Percentiles rank a stretch among this genome's conserved stretches.
These are phyloP conservation scores for Wallemia mellicola DNA, from an alignment of 1,284 basidiomycete species.

Conservation along the genomic window DNA sequence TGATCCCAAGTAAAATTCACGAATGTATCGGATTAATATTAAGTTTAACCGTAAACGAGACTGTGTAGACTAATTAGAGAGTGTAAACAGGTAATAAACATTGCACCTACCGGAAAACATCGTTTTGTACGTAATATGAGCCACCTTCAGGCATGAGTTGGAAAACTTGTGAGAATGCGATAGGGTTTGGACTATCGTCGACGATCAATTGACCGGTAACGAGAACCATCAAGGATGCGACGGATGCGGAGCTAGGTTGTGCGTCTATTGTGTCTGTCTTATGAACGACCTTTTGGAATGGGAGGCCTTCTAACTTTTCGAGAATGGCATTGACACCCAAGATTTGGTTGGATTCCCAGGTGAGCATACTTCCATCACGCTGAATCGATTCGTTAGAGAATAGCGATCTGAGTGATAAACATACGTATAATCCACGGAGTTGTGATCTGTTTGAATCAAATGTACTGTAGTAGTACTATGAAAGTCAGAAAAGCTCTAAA, in stretches of 20 bases:
- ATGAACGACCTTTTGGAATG: constrained; percentile 57
- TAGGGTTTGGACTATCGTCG: constrained; percentile 42
- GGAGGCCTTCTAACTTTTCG: constrained; percentile 60
- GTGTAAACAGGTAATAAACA: neutral
- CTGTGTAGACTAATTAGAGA: neutral
- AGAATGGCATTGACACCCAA: constrained; percentile 31
- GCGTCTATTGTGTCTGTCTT: constrained; percentile 57
- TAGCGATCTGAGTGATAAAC: constrained; percentile 11
- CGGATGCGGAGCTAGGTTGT: constrained; percentile 41
- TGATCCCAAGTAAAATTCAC: neutral
- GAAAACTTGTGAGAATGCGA: constrained; percentile 73
- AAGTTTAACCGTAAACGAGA: constrained; percentile 1
- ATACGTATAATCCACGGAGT: constrained; percentile 39
- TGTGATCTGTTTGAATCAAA: constrained; percentile 31
- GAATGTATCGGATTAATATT: no score
- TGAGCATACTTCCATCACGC: constrained; percentile 63
- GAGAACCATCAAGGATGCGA: constrained; percentile 45
- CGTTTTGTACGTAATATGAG: constrained; percentile 68
- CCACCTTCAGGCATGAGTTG: constrained; percentile 49
- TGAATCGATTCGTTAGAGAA: constrained; percentile 13
- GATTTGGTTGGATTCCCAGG: constrained; percentile 42
- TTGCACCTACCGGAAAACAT: constrained; percentile 35
- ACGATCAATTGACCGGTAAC: constrained; percentile 66
- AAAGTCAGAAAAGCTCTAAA: no score
- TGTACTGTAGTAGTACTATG: constrained; percentile 35